These are phyloP conservation scores for Ogataea hybrid DNA, from an alignment of 1,139 yeast genomes.

Conservation along the genomic window DNA sequence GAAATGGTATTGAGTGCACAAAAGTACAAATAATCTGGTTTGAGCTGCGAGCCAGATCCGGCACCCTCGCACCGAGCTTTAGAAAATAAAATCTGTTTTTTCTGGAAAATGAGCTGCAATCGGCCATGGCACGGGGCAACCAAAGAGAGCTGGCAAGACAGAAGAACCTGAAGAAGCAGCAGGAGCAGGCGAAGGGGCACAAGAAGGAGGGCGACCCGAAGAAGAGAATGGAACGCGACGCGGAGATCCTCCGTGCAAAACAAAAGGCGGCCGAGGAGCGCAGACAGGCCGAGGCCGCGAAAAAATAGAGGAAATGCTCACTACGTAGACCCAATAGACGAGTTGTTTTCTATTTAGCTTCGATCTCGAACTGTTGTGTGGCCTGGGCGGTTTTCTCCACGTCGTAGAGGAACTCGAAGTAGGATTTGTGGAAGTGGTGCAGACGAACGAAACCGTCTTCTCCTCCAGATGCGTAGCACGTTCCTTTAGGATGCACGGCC, in stretches of 20 bases:
- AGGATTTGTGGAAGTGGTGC: conserved; percentile 88
- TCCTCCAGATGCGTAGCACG: conserved; percentile 93
- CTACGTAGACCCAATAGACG: not conserved
- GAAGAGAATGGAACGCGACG: conserved; percentile 75
- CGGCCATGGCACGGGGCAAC: conserved; percentile 86
- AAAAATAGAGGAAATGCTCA: conserved; percentile 17
- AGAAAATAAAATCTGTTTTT: not conserved
- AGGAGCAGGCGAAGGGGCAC: conserved; percentile 52
- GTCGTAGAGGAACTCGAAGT: conserved; percentile 89
- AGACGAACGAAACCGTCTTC: conserved; percentile 97
- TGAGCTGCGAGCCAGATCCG: not conserved
- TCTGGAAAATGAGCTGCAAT: not conserved
- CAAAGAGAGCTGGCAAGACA: conserved; percentile 94
- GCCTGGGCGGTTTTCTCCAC: conserved; percentile 75
- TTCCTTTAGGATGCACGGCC: conserved; percentile 94
- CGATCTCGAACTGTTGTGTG: conserved; percentile 22
- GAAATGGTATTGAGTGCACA: not conserved
- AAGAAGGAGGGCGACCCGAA: conserved; percentile 81
- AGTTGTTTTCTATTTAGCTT: conserved; percentile 12
- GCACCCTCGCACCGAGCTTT: conserved; percentile 3
- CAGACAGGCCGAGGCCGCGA: conserved; percentile 44
- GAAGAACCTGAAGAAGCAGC: conserved; percentile 78
- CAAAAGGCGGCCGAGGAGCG: conserved; percentile 78
- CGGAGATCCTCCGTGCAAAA: conserved; percentile 83
- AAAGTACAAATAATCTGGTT: no score